Base-by-base conservation (phyloP, 805 yeast species). In the Cyberlindnera xishuangbannaensis region DNA sequence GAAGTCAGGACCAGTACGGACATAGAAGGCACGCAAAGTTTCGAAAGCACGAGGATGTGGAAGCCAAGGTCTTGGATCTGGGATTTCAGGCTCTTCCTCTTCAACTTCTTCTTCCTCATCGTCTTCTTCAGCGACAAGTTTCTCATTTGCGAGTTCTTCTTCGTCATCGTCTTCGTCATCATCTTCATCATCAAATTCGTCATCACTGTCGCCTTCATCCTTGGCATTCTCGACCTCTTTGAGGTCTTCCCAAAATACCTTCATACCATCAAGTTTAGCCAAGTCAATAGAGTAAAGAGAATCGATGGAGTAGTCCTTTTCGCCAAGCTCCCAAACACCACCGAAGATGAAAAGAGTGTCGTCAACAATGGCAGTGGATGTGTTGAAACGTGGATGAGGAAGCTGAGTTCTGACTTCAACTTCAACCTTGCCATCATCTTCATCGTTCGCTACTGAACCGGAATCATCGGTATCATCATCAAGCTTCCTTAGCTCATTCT, bases 11-110 rank as follows among this genome's bases (percentile, higher is more conserved):
- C 95, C 94, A 1, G 95, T 77, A 51, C 95, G 79, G 15, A 81
- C 64, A 56, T 92, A 90, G 62, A 90, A 90, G 2, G 75, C 78
- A 46, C 95, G 76, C 40, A 90, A 65, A 2, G 75, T 62, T 62
- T 90, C 97, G 50, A 90, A 92, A 6, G 95, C 80, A 52, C 88
- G 87, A 22, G 98, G 98, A 56, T 88, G 97, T 30, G 97, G 97
- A 35, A 90, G 69, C 95, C 95, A 90, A 13, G 98, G 96, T 55
- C 95, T 75, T 28, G 81, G 83, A 58, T 90, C 98, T 13, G 95
- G 95, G 46, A 80, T 73, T 43, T 76, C 84, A 28, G 76, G 78
- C 40, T 73, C 81, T 4, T 67, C 76, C 19, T 67, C 80, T 28
- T 67, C 79, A 2, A 55, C 73, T 11, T 68, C 84, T 26, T 76